These are phyloP conservation scores for Pseudogymnoascus sp. DNA, from an alignment of 2,329 filamentous ascomycete species.

Conservation along the genomic window DNA sequence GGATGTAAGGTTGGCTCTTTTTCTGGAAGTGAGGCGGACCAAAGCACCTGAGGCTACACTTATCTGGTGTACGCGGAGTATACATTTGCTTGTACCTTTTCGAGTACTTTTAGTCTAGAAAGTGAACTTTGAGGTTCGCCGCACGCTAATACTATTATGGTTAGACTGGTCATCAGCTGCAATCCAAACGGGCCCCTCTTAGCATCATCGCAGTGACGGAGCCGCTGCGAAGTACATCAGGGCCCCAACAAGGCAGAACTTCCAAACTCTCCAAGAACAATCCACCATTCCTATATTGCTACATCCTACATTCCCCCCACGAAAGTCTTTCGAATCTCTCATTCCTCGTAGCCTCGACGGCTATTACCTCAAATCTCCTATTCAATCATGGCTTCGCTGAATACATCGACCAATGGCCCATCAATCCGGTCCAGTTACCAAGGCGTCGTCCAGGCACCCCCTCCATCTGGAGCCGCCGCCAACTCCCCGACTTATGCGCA, in stretches of 20 bases:
- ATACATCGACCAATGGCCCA: conserved; percentile 69
- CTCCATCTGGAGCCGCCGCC: conserved; percentile 47
- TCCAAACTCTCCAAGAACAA: neutral
- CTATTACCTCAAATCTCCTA: neutral
- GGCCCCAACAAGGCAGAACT: conserved; percentile 7
- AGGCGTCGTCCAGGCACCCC: conserved; percentile 54
- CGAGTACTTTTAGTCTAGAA: neutral
- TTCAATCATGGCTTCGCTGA: conserved; percentile 64
- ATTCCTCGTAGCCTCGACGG: neutral
- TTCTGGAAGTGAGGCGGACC: conserved; percentile 4
- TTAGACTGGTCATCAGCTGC: neutral
- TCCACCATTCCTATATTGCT: neutral
- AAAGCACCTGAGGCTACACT: conserved; percentile 3
- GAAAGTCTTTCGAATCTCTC: neutral
- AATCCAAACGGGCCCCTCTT: conserved; percentile 5
- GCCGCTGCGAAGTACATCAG: neutral
- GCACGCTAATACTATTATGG: neutral
- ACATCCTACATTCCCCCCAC: neutral
- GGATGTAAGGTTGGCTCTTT: conserved; percentile 13
- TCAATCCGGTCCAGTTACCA: conserved; percentile 81
- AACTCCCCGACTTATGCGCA: conserved; percentile 76
- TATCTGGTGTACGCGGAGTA: neutral
- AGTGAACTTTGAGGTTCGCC: conserved; percentile 4
- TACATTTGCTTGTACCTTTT: conserved; percentile 3
- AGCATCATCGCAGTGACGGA: conserved; percentile 7